phyloP scores from a whole-genome alignment of 768 basidiomycete genomes.

The Mycena amicta region DNA sequence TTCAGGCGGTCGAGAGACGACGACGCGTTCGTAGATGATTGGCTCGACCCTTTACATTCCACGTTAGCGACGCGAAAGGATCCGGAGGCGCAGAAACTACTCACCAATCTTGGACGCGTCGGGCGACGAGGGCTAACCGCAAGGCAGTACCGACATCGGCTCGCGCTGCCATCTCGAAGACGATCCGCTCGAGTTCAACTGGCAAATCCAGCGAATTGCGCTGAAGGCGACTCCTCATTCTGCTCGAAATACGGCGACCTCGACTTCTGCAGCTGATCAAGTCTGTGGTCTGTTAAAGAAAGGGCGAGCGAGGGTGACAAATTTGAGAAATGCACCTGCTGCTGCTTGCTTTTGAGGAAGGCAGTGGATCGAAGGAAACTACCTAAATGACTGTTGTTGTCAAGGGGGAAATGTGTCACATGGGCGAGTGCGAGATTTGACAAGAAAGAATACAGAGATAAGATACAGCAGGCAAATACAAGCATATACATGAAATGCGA shows the following conservation, averaged over 20 bases:
- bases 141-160: conserved; percentile 11
- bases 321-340: too few species aligned
- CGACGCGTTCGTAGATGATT: conserved; percentile 13
- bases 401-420: not conserved
- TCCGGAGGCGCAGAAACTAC: not conserved
- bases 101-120: conserved; percentile 14
- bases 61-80: too few species aligned
- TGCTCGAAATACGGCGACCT: too few species aligned
- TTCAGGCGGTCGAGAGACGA: conserved; percentile 4
- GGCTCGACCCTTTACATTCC: conserved; percentile 22
- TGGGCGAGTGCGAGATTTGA: too few species aligned
- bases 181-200: conserved; percentile 16
- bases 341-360: too few species aligned
- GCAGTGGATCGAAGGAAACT: too few species aligned
- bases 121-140: conserved; percentile 12
- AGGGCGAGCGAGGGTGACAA: too few species aligned
- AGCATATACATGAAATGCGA: not conserved
- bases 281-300: too few species aligned
- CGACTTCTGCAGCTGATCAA: too few species aligned
- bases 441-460: not conserved
- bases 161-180: conserved; percentile 15
- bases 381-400: not conserved
- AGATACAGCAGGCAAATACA: not conserved
- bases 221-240: too few species aligned
- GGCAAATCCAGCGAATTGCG: conserved; percentile 20